Evolutionary conservation across 192 early-diverging fungal genomes (phyloP).

Genomic region (Coemansia asiatica): DNA sequence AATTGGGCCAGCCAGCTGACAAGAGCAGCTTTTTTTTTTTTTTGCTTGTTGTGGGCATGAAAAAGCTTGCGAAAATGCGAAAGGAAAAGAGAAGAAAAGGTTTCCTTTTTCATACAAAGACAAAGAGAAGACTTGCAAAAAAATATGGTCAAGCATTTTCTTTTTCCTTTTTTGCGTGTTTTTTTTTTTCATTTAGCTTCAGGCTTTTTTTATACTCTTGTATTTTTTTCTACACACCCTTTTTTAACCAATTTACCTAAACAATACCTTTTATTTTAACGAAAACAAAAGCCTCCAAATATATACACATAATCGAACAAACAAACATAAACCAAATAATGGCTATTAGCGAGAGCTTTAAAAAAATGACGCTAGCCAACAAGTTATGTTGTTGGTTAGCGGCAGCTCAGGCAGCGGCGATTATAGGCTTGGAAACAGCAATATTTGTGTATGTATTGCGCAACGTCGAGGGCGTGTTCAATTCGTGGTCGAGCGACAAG

Average conservation of each 20-base stretch:
- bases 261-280: neutral
- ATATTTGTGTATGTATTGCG: constrained; percentile 45
- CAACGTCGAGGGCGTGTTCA: constrained; percentile 50
- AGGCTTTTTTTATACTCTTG: neutral
- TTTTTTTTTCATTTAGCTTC: neutral
- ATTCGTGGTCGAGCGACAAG: constrained; percentile 53
- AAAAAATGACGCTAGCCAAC: constrained; percentile 50
- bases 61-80: too few relatives aligned
- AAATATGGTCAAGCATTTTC: neutral
- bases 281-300: neutral
- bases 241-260: neutral
- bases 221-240: too few relatives aligned
- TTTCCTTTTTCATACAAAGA: neutral
- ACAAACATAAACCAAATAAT: constrained; percentile 10
- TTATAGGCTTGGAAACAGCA: constrained; percentile 40
- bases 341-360: constrained; percentile 54
- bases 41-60: too few relatives aligned
- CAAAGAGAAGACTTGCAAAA: too few relatives aligned
- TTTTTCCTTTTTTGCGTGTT: constrained; percentile 2
- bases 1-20: too few relatives aligned
- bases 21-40: too few relatives aligned
- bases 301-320: neutral
- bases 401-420: constrained; percentile 27
- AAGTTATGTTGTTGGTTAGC: constrained; percentile 46
- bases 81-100: too few relatives aligned